Conservation (phyloP, 805 yeast species). For the Sugiyamaella lignohabitans region DNA sequence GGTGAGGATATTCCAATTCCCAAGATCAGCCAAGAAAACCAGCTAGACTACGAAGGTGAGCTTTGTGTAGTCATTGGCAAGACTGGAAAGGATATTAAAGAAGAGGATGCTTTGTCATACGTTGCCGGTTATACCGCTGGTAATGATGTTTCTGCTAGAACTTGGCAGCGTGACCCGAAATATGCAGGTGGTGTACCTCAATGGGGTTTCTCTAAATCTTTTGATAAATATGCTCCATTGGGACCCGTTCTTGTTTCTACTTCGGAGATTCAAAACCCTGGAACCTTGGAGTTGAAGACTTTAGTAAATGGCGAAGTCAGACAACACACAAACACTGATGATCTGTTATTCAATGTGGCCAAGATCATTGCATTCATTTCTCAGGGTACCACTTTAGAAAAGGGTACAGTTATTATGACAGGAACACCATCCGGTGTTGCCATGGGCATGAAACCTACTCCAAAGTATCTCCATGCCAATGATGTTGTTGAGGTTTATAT, state of each 20-base stretch:
- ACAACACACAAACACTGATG: constrained; percentile 35
- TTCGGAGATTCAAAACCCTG: constrained; percentile 28
- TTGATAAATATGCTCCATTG: constrained; percentile 48
- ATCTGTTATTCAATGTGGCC: constrained; percentile 34
- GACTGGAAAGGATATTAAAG: constrained; percentile 37
- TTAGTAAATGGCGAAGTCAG: constrained; percentile 36
- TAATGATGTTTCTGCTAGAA: constrained; percentile 47
- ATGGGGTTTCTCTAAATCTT: constrained; percentile 44
- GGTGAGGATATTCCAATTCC: constrained; percentile 15
- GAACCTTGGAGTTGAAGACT: constrained; percentile 28
- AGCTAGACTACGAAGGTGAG: constrained; percentile 47
- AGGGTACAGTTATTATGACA: constrained; percentile 41
- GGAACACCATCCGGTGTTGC: constrained; percentile 43
- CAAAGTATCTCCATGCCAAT: constrained; percentile 37
- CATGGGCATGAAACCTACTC: constrained; percentile 30
- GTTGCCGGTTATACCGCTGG: constrained; percentile 47
- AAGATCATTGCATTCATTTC: constrained; percentile 34
- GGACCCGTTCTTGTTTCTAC: constrained; percentile 45
- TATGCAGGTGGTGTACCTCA: constrained; percentile 47
- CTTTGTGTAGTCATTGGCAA: constrained; percentile 46
- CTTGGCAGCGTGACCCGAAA: constrained; percentile 41
- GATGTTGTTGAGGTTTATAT: constrained; percentile 38
- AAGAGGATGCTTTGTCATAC: constrained; percentile 37
- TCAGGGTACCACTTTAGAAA: constrained; percentile 36
- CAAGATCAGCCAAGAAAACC: constrained; percentile 18